Base-by-base conservation (phyloP, 1,284 basidiomycete species). In the Cutaneotrichosporon dermatis region DNA sequence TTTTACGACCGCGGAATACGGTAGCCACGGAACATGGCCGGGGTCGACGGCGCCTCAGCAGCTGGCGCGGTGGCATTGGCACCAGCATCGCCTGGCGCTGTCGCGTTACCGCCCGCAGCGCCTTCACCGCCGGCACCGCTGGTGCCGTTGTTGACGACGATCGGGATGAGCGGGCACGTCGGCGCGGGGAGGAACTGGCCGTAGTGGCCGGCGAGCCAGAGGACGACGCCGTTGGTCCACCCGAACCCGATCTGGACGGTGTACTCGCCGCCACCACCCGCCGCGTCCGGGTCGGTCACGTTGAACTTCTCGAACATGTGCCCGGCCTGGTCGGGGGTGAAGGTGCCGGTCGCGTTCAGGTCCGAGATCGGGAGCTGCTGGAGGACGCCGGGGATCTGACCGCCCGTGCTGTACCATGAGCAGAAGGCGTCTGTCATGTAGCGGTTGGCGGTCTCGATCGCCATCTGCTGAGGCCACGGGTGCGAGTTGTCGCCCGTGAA, bases 281-380 rank as follows among this genome's bases (percentile, higher is more conserved):
- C 88, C 1, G 88, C 88, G 75, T 93, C 89, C 33, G 92, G 82
- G 62, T 94, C 86, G 2, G 85, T 76, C 2, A 70, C 67, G 60
- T 79, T 79, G 72, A 81, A 80, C 75, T 95, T 95, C 72, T 95
- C 92, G 69, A 89, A 94, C 89, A 93, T 93, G 85, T 92, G 70
- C 10, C 64, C 67, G 16, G 66, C 64, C 36, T 65, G 61, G 40
- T 69, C 70, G 36, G 60, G 67, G 13, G 68, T 60, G 46, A 64
- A 76, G 2, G 70, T 74, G 80, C 84, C 80, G 0, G 88, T 92
- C 0, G 88, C 81, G 69, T 90, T 90, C 59, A 95, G 81, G 69
- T 89, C 84, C 15, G 80, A 77, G 52, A 86, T 79, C 0, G 91
- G 84, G 13, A 93, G 81, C 64, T 85, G 83, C 16, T 86, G 81